These are phyloP conservation scores for Termitomyces sp. DNA, from an alignment of 768 basidiomycete genomes.

Conservation along the genomic window DNA sequence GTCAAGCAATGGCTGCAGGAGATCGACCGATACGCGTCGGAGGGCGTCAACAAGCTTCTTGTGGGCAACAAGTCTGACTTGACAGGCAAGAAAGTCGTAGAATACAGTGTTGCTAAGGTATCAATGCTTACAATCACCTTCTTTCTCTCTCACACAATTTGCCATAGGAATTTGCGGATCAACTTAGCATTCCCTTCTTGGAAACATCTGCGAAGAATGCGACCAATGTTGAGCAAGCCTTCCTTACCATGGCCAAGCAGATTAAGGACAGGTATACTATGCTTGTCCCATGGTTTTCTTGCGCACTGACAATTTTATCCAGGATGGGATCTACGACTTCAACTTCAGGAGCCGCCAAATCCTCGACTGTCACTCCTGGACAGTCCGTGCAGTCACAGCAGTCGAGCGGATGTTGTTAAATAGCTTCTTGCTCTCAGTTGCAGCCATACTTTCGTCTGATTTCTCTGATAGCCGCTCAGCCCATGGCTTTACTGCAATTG, in stretches of 20 bases:
- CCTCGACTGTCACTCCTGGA: conserved; percentile 79
- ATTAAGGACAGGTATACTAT: conserved; percentile 78
- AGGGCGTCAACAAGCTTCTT: conserved; percentile 97
- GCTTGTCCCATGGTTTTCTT: not conserved
- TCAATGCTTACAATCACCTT: not conserved
- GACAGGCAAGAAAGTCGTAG: conserved; percentile 93
- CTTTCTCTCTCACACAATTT: not conserved
- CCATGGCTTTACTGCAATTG: conserved; percentile 11
- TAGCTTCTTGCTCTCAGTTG: conserved; percentile 2
- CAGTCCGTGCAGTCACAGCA: conserved; percentile 77
- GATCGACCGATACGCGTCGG: conserved; percentile 93
- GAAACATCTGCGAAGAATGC: conserved; percentile 99
- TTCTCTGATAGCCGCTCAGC: conserved; percentile 13
- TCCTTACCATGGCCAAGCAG: conserved; percentile 98
- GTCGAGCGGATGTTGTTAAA: conserved; percentile 76
- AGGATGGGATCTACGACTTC: conserved; percentile 86
- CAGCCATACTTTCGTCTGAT: not conserved
- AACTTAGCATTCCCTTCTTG: conserved; percentile 89
- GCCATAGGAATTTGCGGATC: conserved; percentile 87
- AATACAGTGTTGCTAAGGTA: conserved; percentile 85
- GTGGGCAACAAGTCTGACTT: conserved; percentile 99
- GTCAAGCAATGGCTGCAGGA: conserved; percentile 95
- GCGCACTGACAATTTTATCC: not conserved
- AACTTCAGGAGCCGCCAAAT: conserved; percentile 70
- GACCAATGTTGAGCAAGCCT: conserved; percentile 98